Conservation (phyloP, 495 filamentous ascomycete species). For the Extremus antarcticus region DNA sequence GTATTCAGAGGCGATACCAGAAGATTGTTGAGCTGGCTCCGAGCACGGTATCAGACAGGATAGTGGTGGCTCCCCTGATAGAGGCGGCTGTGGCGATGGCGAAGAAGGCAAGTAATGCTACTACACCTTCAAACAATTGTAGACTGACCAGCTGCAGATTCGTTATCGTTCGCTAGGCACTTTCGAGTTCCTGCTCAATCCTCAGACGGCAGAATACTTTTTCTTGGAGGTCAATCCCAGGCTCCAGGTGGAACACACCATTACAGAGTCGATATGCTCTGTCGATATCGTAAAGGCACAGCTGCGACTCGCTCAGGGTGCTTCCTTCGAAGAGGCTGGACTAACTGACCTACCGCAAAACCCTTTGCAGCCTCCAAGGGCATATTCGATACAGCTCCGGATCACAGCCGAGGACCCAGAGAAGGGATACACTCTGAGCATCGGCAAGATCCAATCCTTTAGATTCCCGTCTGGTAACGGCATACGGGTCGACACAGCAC, state of each 20-base stretch:
- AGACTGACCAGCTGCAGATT: constrained; percentile 16
- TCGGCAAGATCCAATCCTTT: constrained; percentile 46
- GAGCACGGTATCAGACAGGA: constrained; percentile 30
- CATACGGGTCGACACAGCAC: constrained; percentile 45
- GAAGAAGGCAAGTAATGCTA: constrained; percentile 17
- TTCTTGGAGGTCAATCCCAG: constrained; percentile 34
- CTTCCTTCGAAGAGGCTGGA: constrained; percentile 33
- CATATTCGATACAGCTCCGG: constrained; percentile 45
- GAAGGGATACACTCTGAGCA: constrained; percentile 44
- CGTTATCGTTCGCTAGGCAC: constrained; percentile 30
- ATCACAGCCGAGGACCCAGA: constrained; percentile 46
- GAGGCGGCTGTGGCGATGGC: constrained; percentile 30
- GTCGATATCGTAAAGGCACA: constrained; percentile 38
- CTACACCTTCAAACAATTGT: background rate
- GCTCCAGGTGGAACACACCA: constrained; percentile 42
- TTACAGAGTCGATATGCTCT: constrained; percentile 36
- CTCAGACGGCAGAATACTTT: constrained; percentile 25
- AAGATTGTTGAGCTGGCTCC: constrained; percentile 38
- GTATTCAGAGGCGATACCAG: constrained; percentile 32
- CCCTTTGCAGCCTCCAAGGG: constrained; percentile 25
- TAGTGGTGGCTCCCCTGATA: constrained; percentile 31
- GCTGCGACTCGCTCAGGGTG: constrained; percentile 44
- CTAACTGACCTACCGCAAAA: constrained; percentile 25
- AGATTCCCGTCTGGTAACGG: constrained; percentile 45
- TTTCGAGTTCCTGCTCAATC: constrained; percentile 33